Base-by-base conservation (phyloP, 352 stramenopile species). In the Elongisporangium prolatum region DNA sequence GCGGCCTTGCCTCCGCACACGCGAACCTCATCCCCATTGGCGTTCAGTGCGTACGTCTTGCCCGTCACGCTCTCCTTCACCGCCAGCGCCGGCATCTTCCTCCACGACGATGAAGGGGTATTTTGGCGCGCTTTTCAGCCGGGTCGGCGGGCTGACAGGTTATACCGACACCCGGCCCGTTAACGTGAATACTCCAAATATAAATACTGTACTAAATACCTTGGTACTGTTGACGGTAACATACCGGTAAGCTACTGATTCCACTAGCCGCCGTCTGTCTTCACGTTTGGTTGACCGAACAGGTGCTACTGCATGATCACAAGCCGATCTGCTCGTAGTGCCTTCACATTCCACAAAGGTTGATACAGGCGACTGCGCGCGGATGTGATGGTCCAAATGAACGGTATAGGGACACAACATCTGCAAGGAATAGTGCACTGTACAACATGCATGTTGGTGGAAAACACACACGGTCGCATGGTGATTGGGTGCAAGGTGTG, bases 1-100 rank as follows among this genome's bases (percentile, higher is more conserved):
- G 71, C 64, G 38, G 76, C 83, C 51, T 88, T 89, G 57, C 77
- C 75, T 40, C 79, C 83, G 52, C 83, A 90, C 52, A 92, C 78
- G 56, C 65, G 66, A 59, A 74, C 56, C 56, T 92, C 83, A 8
- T 66, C 51, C 21, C 80, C 82, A 21, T 84, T 76, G n/a, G 63
- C 60, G 17, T 50, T 50, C 2, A 92, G 68, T 20, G 54, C 50
- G 56, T 78, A 74, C 44, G 68, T 57, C 66, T 77, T 77, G 40
- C 83, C 83, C 65, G 77, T 90, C 63, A 92, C 78, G 62, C 77
- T 88, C 57, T 92, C 83, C 71, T 84, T 85, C 21, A 90, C 78
- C 16, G 78, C 75, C 6, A 92, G 67, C 50, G 52, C 52, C 73
- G 34, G 34, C 34, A 44, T 44, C 34, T 44, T 44, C 10, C 10